These are phyloP conservation scores for Draba incana DNA, from an alignment of 345 rosid species.

Conservation along the genomic window DNA sequence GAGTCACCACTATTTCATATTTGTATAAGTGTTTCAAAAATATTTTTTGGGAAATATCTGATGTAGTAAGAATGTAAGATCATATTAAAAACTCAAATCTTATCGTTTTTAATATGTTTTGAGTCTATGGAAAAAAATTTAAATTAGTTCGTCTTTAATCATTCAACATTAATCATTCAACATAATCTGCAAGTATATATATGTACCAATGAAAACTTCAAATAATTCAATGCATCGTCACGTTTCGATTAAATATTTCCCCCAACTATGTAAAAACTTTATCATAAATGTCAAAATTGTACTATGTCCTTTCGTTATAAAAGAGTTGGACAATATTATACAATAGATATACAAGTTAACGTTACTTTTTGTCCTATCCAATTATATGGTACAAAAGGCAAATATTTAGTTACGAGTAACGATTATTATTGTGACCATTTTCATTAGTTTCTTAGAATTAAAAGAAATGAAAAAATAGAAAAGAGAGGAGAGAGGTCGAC, in stretches of 20 bases:
- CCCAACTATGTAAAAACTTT: conserved; percentile 23
- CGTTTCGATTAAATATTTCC: conserved; percentile 2
- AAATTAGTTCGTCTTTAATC: conserved; percentile 1
- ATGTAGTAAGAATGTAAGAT: too few species aligned
- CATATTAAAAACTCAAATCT: neutral
- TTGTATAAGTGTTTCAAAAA: too few species aligned
- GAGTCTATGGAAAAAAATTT: neutral
- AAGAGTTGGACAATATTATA: conserved; percentile 29
- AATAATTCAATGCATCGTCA: conserved; percentile 19
- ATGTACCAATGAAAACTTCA: conserved; percentile 5
- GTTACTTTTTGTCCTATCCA: conserved; percentile 32
- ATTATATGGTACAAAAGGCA: conserved; percentile 32
- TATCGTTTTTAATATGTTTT: neutral
- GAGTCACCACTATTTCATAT: too few species aligned
- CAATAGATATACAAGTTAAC: conserved; percentile 25
- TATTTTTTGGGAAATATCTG: too few species aligned
- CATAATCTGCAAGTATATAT: neutral
- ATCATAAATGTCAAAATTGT: conserved; percentile 43
- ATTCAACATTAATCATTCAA: conserved; percentile 4
- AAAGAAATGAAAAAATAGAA: too few species aligned
- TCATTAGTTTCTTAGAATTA: too few species aligned
- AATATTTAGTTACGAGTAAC: conserved; percentile 9
- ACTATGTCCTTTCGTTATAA: conserved; percentile 40
- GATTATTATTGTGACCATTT: conserved; percentile 2
- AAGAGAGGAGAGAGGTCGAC: too few species aligned